Base-by-base conservation (phyloP, 2,329 filamentous ascomycete species). In the Colletotrichum kahawae region DNA sequence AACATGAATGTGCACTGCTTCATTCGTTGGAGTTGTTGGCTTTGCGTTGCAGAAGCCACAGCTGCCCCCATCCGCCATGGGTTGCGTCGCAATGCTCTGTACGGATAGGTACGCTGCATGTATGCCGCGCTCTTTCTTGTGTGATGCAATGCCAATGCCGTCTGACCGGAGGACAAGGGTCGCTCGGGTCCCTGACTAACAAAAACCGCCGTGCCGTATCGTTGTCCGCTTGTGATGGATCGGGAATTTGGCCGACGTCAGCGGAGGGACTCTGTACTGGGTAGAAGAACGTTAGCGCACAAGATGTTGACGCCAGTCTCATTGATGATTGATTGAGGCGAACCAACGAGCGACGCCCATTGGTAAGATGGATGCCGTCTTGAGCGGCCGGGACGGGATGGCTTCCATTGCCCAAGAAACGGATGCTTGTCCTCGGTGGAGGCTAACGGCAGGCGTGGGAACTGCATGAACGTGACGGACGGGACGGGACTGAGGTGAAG, bases 161-260 rank as follows among this genome's bases (percentile, higher is more conserved):
- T 48, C 36, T 21, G 36, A 63, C 60, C n/a, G 33, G 31, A 63
- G 12, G 33, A 63, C 60, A 13, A 31, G 34, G 72, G 29, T 36
- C 31, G 29, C 64, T 67, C 67, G n/a, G 62, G 62, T 48, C 31
- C 72, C 62, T 67, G 68, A 57, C 72, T 71, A 67, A 51, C 29
- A 67, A 56, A 51, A 13, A 72, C 34, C 51, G 38, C 43, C 43
- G n/a, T 48, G 43, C 43, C 43, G 43, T 48, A 48, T 48, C 31
- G 38, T 38, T 65, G 36, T 31, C 51, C 64, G 27, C 67, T 59
- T 21, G 43, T 48, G 60, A 27, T n/a, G 56, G 36, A 51, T 24
- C n/a, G 34, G 69, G 72, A 75, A 72, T 64, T 34, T 51, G 69
- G n/a, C 27, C 69, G 72, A 72, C 72, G 72, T 75, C 72, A 75